Percentiles rank a stretch among this genome's conserved stretches.
Evolutionary conservation across 2,329 filamentous ascomycete genomes (phyloP).

Genomic region (Claviceps maximensis): DNA sequence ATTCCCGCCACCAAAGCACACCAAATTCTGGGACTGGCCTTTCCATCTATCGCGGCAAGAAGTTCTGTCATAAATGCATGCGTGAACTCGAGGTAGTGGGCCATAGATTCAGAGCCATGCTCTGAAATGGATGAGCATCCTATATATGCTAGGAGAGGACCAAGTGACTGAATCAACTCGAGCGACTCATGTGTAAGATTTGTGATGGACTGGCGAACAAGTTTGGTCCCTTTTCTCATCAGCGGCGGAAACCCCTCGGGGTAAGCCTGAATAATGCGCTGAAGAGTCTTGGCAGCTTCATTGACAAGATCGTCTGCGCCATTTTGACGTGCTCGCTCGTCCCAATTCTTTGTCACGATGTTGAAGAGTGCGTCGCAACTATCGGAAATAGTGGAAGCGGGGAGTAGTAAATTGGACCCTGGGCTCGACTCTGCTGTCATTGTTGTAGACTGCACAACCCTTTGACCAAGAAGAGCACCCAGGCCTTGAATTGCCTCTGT

Average conservation of each 20-base stretch:
- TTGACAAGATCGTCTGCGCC: conserved; percentile 26
- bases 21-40: conserved; percentile 21
- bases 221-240: conserved; percentile 14
- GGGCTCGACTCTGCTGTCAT: background rate
- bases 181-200: conserved; percentile 10
- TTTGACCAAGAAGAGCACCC: conserved; percentile 31
- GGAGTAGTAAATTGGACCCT: conserved; percentile 18
- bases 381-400: conserved; percentile 21
- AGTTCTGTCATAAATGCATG: conserved; percentile 23
- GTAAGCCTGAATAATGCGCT: conserved; percentile 24
- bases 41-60: conserved; percentile 20
- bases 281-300: conserved; percentile 27
- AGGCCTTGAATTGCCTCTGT: conserved; percentile 32
- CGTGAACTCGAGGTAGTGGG: conserved; percentile 28
- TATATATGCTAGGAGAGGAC: conserved; percentile 33
- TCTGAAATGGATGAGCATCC: conserved; percentile 27
- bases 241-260: conserved; percentile 23
- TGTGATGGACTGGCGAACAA: conserved; percentile 15
- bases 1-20: conserved; percentile 25
- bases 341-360: conserved; percentile 15
- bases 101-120: conserved; percentile 15
- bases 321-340: conserved; percentile 9
- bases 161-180: conserved; percentile 21
- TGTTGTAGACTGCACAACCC: conserved; percentile 1
- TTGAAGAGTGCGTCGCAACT: conserved; percentile 24